phyloP scores from a whole-genome alignment of 495 filamentous ascomycete genomes.

The Pyrenula aspistea region DNA sequence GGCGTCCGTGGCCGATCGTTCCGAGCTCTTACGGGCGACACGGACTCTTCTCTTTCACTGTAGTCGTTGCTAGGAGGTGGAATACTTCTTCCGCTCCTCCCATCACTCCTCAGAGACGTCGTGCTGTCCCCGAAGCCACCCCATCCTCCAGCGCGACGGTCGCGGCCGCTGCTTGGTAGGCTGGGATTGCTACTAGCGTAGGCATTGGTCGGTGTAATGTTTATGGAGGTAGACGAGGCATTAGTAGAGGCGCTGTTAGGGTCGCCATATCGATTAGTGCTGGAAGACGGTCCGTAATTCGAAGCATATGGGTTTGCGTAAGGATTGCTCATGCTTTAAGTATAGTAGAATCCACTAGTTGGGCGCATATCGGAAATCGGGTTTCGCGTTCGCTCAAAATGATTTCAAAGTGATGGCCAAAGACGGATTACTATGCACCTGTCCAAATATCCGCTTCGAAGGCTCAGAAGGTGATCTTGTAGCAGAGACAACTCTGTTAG shows the following conservation, averaged over 20 bases:
- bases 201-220: background rate
- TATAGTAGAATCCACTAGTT: background rate
- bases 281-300: background rate
- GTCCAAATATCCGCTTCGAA: too few species aligned
- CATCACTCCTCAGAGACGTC: constrained; percentile 15
- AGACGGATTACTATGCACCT: too few species aligned
- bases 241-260: background rate
- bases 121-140: constrained; percentile 19
- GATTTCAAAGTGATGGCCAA: too few species aligned
- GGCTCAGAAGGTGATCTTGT: too few species aligned
- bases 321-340: background rate
- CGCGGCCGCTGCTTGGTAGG: constrained; percentile 5
- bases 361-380: background rate
- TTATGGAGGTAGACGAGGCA: background rate
- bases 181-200: constrained; percentile 4
- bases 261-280: background rate
- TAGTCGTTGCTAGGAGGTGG: constrained; percentile 7
- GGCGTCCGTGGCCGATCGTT: background rate
- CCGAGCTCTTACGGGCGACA: background rate
- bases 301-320: background rate
- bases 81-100: constrained; percentile 6
- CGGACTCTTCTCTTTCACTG: constrained; percentile 6
- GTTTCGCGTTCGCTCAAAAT: too few species aligned
- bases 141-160: constrained; percentile 26
- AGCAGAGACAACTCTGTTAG: too few species aligned